These are phyloP conservation scores for Plasmodium reichenowi DNA, from an alignment of 169 alveolate species.

Conservation along the genomic window DNA sequence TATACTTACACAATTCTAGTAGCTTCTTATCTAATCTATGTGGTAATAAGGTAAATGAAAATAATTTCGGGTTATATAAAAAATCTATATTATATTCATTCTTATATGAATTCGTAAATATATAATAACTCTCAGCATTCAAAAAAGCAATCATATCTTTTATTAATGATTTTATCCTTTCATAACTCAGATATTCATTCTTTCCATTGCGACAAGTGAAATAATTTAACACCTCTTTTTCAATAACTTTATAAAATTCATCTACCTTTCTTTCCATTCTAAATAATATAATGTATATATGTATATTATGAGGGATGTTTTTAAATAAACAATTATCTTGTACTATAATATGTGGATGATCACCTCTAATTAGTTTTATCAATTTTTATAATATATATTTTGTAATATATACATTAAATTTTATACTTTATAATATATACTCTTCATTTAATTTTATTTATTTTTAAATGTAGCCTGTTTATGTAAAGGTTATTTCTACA, in stretches of 20 bases:
- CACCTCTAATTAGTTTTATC: no score
- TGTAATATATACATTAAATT: no score
- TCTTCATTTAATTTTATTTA: no score
- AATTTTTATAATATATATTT: no score
- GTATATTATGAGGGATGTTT: no score
- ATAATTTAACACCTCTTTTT: slow-evolving; percentile 34
- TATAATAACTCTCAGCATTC: slow-evolving; percentile 28
- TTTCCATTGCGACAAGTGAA: slow-evolving; percentile 20
- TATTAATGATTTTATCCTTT: slow-evolving; percentile 26
- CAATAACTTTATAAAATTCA: slow-evolving; percentile 35
- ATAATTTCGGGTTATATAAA: slow-evolving; percentile 25
- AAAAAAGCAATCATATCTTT: slow-evolving; percentile 19
- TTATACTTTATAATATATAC: no score
- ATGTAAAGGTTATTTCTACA: no score
- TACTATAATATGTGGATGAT: no score
- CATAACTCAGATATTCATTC: slow-evolving; percentile 54
- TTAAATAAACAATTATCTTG: no score
- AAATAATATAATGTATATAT: background rate
- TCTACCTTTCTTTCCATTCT: slow-evolving; percentile 47
- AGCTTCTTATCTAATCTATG: slow-evolving; percentile 22
- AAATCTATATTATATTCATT: background rate
- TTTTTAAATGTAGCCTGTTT: no score
- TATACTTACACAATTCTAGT: slow-evolving; percentile 16
- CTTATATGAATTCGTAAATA: slow-evolving; percentile 3
- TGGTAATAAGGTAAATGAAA: slow-evolving; percentile 45